Conservation (phyloP, 169 alveolate genomes). For the Cystoisospora suis region DNA sequence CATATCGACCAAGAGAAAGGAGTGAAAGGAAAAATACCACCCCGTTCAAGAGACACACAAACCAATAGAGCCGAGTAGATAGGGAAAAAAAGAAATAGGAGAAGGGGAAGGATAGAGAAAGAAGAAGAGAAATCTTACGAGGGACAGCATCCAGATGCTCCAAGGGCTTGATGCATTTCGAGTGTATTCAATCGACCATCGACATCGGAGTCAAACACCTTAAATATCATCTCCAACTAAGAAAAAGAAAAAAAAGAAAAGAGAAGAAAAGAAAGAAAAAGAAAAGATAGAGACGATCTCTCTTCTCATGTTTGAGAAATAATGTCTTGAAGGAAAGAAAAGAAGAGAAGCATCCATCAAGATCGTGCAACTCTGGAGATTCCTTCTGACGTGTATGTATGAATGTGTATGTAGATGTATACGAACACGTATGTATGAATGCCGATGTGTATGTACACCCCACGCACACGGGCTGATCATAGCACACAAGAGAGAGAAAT, state of each 20-base stretch:
- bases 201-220: background rate
- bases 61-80: too few species aligned
- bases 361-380: too few species aligned
- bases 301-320: too few species aligned
- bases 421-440: background rate
- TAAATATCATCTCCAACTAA: background rate
- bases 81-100: background rate
- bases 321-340: too few species aligned
- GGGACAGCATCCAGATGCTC: constrained; percentile 6
- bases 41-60: too few species aligned
- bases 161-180: constrained; percentile 31
- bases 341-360: too few species aligned
- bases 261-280: background rate
- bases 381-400: background rate
- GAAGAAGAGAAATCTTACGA: background rate
- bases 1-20: too few species aligned
- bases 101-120: background rate
- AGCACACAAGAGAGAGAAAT: background rate
- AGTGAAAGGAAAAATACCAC: too few species aligned
- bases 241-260: background rate
- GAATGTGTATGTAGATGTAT: background rate
- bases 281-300: background rate
- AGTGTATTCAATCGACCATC: background rate
- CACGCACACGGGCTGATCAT: background rate
- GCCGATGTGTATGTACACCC: background rate